These are phyloP conservation scores for Phytopythium montanum DNA, from an alignment of 352 stramenopile genomes.

Conservation along the genomic window DNA sequence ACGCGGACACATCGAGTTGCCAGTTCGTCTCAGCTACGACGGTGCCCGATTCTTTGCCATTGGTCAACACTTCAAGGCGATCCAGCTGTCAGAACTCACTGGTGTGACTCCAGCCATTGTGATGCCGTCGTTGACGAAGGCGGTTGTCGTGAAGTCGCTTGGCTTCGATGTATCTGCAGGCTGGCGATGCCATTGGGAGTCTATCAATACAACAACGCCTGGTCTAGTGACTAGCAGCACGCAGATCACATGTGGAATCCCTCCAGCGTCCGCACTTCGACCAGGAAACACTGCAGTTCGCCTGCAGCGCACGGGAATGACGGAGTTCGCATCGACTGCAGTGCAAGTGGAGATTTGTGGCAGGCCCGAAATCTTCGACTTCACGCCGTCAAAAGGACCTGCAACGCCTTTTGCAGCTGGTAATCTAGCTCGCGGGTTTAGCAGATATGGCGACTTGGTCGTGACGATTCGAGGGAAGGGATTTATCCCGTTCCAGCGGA, in stretches of 20 bases:
- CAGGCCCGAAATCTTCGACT: slow-evolving; percentile 29
- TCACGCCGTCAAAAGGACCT: slow-evolving; percentile 19
- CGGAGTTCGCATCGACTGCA: slow-evolving; percentile 21
- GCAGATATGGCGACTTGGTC: background rate
- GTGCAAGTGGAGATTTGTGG: slow-evolving; percentile 22
- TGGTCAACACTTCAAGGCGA: slow-evolving; percentile 25
- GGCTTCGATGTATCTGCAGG: slow-evolving; percentile 17
- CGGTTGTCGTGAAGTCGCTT: slow-evolving; percentile 17
- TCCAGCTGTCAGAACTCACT: slow-evolving; percentile 18
- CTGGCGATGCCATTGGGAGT: slow-evolving; percentile 25
- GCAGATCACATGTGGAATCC: slow-evolving; percentile 18
- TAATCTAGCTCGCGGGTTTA: background rate
- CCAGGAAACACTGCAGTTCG: slow-evolving; percentile 12
- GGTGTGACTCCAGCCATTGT: slow-evolving; percentile 17
- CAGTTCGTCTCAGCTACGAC: slow-evolving; percentile 27
- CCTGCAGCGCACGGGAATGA: slow-evolving; percentile 12
- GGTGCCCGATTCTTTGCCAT: slow-evolving; percentile 25
- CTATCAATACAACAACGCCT: slow-evolving; percentile 22
- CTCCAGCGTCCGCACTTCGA: slow-evolving; percentile 7
- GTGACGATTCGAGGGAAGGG: slow-evolving; percentile 34
- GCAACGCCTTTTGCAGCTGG: background rate
- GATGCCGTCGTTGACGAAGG: slow-evolving; percentile 17
- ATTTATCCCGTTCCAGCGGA: slow-evolving; percentile 34
- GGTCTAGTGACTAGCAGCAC: slow-evolving; percentile 18
- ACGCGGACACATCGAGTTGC: slow-evolving; percentile 2